phyloP scores from a whole-genome alignment of 495 filamentous ascomycete species.

The Parathielavia appendiculata region DNA sequence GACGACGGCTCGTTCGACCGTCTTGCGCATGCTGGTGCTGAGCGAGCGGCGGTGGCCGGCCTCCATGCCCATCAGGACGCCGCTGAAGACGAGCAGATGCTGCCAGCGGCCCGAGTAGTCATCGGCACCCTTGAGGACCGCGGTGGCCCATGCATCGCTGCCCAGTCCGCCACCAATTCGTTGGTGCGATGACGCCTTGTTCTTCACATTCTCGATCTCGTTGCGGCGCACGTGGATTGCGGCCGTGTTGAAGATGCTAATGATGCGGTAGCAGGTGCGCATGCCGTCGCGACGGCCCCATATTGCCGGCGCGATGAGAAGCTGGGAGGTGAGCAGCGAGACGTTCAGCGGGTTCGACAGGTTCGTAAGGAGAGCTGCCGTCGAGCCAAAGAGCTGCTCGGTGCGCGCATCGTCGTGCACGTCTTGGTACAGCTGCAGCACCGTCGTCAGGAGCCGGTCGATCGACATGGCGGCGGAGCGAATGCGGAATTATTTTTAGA shows the following conservation, averaged over 20 bases:
- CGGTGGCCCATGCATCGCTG: constrained; percentile 76
- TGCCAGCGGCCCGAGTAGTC: constrained; percentile 81
- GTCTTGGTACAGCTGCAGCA: constrained; percentile 48
- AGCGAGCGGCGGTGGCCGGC: constrained; percentile 59
- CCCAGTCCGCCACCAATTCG: constrained; percentile 45
- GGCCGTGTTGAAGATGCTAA: constrained; percentile 86
- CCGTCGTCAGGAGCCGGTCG: constrained; percentile 48
- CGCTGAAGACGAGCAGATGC: constrained; percentile 74
- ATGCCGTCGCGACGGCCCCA: constrained; percentile 67
- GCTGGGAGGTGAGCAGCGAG: constrained; percentile 82
- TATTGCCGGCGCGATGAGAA: constrained; percentile 79
- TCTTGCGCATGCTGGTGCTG: constrained; percentile 57
- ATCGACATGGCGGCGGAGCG: constrained; percentile 37
- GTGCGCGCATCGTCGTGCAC: constrained; percentile 46
- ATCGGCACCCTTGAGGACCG: constrained; percentile 78
- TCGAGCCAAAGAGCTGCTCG: constrained; percentile 65
- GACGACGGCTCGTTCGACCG: constrained; percentile 70
- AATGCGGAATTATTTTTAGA: too few species aligned
- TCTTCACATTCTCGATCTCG: constrained; percentile 48
- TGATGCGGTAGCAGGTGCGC: constrained; percentile 64
- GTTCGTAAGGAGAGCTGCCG: constrained; percentile 72
- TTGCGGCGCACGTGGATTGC: constrained; percentile 58
- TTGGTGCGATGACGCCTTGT: constrained; percentile 30
- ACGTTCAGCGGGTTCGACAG: constrained; percentile 89
- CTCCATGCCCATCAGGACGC: constrained; percentile 78